These are phyloP conservation scores for Pholiota microspora DNA, from an alignment of 768 basidiomycete genomes.

Conservation along the genomic window DNA sequence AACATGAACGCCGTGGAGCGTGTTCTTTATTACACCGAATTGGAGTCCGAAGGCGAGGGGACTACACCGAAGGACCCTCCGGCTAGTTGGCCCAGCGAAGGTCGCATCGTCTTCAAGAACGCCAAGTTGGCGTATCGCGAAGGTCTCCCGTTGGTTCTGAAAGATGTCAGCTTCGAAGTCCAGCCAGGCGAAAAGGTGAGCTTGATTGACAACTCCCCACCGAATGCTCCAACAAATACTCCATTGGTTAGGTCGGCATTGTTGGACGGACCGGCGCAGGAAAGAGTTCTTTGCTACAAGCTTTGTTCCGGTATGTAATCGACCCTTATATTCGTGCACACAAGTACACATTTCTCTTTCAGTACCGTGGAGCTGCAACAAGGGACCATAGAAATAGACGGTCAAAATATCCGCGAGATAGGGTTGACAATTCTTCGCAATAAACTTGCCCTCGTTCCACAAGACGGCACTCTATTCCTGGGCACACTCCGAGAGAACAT, in stretches of 20 bases:
- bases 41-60: slow-evolving; percentile 52
- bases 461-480: slow-evolving; percentile 52
- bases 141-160: slow-evolving; percentile 64
- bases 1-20: slow-evolving; percentile 76
- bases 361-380: slow-evolving; percentile 59
- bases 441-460: slow-evolving; percentile 66
- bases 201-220: no score
- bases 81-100: slow-evolving; percentile 48
- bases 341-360: neutral
- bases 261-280: slow-evolving; percentile 49
- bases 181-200: slow-evolving; percentile 63
- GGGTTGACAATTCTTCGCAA: slow-evolving; percentile 54
- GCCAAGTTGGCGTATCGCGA: slow-evolving; percentile 60
- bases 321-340: neutral
- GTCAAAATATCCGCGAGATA: slow-evolving; percentile 46
- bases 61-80: slow-evolving; percentile 45
- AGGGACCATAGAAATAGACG: slow-evolving; percentile 63
- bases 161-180: slow-evolving; percentile 55
- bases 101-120: slow-evolving; percentile 53
- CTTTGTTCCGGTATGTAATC: slow-evolving; percentile 44
- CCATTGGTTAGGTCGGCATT: slow-evolving; percentile 39
- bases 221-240: no score
- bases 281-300: slow-evolving; percentile 58
- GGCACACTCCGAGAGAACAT: slow-evolving; percentile 44
- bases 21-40: slow-evolving; percentile 61